phyloP scores from a whole-genome alignment of 176 grass and related monocot genomes.

The Lolium rigidum region DNA sequence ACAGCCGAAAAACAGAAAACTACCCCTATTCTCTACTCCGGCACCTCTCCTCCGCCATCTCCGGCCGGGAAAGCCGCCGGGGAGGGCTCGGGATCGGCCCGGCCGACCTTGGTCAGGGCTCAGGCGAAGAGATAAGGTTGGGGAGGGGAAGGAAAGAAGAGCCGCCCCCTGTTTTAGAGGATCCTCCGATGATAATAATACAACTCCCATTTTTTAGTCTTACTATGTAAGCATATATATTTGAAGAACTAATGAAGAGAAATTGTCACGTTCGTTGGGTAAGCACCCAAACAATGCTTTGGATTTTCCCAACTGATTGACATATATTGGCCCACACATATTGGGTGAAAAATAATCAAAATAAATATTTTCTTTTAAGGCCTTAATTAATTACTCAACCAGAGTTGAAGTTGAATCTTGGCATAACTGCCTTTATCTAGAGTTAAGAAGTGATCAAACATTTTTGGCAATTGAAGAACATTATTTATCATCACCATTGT shows the following conservation, averaged over 20 bases:
- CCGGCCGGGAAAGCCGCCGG: too few species aligned
- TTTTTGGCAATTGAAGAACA: constrained; percentile 19
- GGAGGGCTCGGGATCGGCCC: too few species aligned
- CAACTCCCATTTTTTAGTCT: background rate
- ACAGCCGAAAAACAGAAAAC: too few species aligned
- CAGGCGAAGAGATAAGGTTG: too few species aligned
- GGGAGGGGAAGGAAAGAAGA: too few species aligned
- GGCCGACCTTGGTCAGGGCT: too few species aligned
- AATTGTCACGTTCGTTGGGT: background rate
- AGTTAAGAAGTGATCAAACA: constrained; percentile 20
- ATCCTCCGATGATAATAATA: background rate
- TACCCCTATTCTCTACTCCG: too few species aligned
- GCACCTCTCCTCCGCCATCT: too few species aligned
- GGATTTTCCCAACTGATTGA: background rate
- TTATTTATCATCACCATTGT: constrained; percentile 38
- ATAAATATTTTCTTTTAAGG: constrained; percentile 16
- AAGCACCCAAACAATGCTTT: background rate
- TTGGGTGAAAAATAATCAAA: constrained; percentile 38
- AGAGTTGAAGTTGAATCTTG: constrained; percentile 13
- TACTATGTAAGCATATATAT: background rate
- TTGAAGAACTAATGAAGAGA: background rate
- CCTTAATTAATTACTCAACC: constrained; percentile 40
- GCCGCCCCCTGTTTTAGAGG: too few species aligned
- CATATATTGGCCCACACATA: background rate
- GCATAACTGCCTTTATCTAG: constrained; percentile 37